Evolutionary conservation across 345 rosid genomes (phyloP).

Genomic region (Luvunga scandens): DNA sequence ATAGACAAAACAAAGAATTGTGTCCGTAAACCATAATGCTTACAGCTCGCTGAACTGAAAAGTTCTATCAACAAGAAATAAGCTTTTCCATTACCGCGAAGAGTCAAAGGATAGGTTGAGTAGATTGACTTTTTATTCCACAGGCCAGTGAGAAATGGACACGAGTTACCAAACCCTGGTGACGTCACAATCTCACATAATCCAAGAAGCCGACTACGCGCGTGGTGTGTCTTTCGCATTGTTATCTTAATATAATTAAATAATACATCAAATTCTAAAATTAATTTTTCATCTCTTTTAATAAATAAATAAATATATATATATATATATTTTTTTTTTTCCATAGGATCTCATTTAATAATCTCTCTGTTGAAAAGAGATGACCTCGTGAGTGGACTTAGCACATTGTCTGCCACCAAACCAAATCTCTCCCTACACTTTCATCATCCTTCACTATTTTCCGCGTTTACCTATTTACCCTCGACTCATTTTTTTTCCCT

Average conservation of each 20-base stretch:
- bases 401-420: slow-evolving; percentile 23
- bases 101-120: not conserved
- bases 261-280: no score
- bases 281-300: no score
- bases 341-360: not conserved
- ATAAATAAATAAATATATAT: no score
- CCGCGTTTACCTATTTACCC: slow-evolving; percentile 3
- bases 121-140: not conserved
- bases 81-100: no score
- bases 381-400: slow-evolving; percentile 24
- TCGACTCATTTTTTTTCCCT: no score
- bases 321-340: no score
- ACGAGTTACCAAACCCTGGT: not conserved
- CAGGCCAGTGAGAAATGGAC: not conserved
- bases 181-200: not conserved
- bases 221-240: not conserved
- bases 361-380: slow-evolving; percentile 6
- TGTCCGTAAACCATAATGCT: no score
- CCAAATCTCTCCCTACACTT: not conserved
- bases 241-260: no score
- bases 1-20: no score
- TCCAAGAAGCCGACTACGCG: not conserved
- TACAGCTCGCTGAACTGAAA: no score
- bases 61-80: no score
- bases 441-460: no score